Evolutionary conservation across 75 land plant genomes (phyloP), one percentile per base, ranked within the genome.

Genomic region (Picea sitchensis): DNA sequence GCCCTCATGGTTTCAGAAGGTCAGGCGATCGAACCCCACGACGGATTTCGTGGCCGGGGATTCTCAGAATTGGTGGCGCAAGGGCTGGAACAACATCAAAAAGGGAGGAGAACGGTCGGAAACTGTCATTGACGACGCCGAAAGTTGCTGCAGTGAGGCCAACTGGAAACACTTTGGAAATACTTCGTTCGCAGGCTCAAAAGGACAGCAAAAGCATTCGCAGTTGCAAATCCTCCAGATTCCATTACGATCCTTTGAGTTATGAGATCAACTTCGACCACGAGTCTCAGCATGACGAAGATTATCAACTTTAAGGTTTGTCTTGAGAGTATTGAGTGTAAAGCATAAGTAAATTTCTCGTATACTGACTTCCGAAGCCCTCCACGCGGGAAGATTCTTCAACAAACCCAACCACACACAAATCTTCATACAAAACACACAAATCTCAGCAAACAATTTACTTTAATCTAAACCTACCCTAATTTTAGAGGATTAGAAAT

Each of bases 91-190:
- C 21, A 69, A 51, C 44, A 51, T 69, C 21, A 34, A 11, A 14
- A n/a, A 51, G 1, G 73, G 51, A 0, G 12, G 47, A 17, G 47
- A 69, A 41, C 41, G 51, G 73, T 38, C 73, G 31, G 73, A 69
- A 38, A 17, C 47, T 1, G n/a, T 69, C 1, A 44, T 38, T 17
- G 73, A 69, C 11, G 73, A 69, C 1, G 36, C 18, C 20, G 51
- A 7, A n/a, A 60, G 7, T 2, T 17, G n/a, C 21, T n/a, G n/a
- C 54, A 44, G 74, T 9, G 74, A 56, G 4, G 0, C 26, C 9
- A 71, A 44, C n/a, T 71, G 74, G 74, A 71, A 41, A 47, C 54
- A 71, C 1, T 71, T 44, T 71, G 74, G 74, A 71, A 41, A 47
- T 26, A 71, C 1, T 71, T 44, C 12, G 74, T 41, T 18, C 56